Evolutionary conservation across 2,329 filamentous ascomycete species (phyloP).

Genomic region (Leptographium procerum): DNA sequence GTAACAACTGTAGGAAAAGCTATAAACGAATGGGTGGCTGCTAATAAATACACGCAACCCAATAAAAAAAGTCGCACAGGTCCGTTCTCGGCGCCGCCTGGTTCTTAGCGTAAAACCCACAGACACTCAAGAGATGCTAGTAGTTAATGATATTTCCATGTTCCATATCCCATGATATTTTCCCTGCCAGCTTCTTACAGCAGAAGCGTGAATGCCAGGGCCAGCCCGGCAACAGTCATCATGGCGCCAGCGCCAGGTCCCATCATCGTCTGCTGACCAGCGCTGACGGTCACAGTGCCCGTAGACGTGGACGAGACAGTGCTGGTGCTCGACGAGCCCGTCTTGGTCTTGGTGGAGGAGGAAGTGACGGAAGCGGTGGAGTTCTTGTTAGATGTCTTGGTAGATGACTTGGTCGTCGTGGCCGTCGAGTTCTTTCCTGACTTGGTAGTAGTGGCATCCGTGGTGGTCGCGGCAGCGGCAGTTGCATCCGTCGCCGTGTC

Average conservation of each 20-base stretch:
- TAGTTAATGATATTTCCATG: not conserved
- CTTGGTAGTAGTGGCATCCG: not conserved
- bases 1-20: too few relatives aligned
- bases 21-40: not conserved
- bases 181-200: not conserved
- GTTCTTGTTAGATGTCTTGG: conserved; percentile 1
- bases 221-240: conserved; percentile 8
- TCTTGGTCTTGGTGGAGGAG: not conserved
- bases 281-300: conserved; percentile 4
- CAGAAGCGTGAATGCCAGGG: conserved; percentile 6
- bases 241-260: conserved; percentile 5
- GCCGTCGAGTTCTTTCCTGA: not conserved
- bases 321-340: not conserved
- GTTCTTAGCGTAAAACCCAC: too few relatives aligned
- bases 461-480: not conserved
- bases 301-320: not conserved
- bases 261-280: not conserved
- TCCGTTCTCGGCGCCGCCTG: not conserved
- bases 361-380: conserved; percentile 1
- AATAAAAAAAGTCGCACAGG: not conserved
- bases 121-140: not conserved
- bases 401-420: not conserved
- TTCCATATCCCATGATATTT: not conserved
- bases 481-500: not conserved
- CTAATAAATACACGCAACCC: not conserved